Evolutionary conservation across 176 grass and related monocot genomes (phyloP).

Genomic region (Thalia dealbata): DNA sequence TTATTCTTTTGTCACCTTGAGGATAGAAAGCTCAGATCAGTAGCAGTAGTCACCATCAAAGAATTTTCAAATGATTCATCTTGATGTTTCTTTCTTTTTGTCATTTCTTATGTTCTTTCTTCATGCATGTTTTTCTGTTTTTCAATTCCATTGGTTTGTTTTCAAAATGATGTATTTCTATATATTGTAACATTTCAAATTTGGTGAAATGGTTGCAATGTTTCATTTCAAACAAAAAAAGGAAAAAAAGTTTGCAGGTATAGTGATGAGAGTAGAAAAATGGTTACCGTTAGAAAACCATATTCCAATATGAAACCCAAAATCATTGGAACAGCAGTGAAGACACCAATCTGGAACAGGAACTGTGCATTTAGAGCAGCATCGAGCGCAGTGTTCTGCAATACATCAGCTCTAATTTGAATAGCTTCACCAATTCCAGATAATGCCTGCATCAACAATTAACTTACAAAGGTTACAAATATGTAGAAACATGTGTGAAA

Average conservation of each 20-base stretch:
- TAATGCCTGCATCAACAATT: conserved; percentile 60
- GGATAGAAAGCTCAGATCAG: too few relatives aligned
- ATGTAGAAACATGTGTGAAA: not conserved
- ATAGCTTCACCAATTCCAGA: conserved; percentile 84
- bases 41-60: too few relatives aligned
- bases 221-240: too few relatives aligned
- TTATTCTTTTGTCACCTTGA: too few relatives aligned
- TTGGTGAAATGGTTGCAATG: too few relatives aligned
- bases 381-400: conserved; percentile 55
- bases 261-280: conserved; percentile 8
- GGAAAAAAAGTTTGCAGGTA: not conserved
- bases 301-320: conserved; percentile 74
- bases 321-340: conserved; percentile 90
- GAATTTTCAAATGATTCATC: too few relatives aligned
- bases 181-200: too few relatives aligned
- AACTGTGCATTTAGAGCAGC: conserved; percentile 80
- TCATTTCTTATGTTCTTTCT: too few relatives aligned
- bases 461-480: not conserved
- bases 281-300: conserved; percentile 64
- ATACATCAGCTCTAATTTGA: conserved; percentile 54
- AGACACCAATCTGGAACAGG: conserved; percentile 92
- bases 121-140: too few relatives aligned
- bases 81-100: too few relatives aligned
- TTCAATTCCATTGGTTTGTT: too few relatives aligned
- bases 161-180: too few relatives aligned